Conservation (phyloP, 179 eudicot genomes). For the Amaranthus tricolor region DNA sequence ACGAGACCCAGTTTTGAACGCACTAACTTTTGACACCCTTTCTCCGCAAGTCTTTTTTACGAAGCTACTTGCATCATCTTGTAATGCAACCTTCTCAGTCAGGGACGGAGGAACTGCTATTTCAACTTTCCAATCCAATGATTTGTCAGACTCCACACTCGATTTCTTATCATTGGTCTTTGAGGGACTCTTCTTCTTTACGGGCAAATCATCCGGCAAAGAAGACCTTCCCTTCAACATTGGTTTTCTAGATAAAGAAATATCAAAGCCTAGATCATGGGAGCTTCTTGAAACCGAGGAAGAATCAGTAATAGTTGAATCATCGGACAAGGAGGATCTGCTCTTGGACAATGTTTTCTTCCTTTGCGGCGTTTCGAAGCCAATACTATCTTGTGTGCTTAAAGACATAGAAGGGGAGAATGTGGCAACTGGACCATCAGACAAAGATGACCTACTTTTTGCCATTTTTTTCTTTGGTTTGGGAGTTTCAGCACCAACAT, state of each 20-base stretch:
- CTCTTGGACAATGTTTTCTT: conserved; percentile 28
- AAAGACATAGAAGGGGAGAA: conserved; percentile 23
- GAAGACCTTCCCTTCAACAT: conserved; percentile 32
- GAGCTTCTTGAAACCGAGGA: conserved; percentile 47
- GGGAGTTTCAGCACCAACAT: conserved; percentile 36
- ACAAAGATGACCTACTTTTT: conserved; percentile 41
- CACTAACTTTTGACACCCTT: conserved; percentile 29
- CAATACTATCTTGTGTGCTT: conserved; percentile 10
- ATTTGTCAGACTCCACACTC: conserved; percentile 41
- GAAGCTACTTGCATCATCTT: conserved; percentile 40
- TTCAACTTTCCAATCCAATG: conserved; percentile 33
- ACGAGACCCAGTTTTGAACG: conserved; percentile 37
- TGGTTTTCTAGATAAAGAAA: conserved; percentile 41
- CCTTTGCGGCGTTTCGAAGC: conserved; percentile 24
- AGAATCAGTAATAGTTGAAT: conserved; percentile 36
- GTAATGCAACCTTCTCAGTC: conserved; percentile 22
- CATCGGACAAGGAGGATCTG: conserved; percentile 36
- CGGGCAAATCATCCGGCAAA: conserved; percentile 33
- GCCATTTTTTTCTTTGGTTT: conserved; percentile 44
- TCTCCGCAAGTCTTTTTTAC: conserved; percentile 41
- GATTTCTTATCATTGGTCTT: conserved; percentile 30
- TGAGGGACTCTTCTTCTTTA: conserved; percentile 28
- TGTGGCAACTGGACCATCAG: conserved; percentile 26
- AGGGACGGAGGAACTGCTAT: conserved; percentile 32
- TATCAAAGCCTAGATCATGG: conserved; percentile 28